These are phyloP conservation scores for Daldinia concentrica DNA, from an alignment of 495 filamentous ascomycete species.

Conservation along the genomic window DNA sequence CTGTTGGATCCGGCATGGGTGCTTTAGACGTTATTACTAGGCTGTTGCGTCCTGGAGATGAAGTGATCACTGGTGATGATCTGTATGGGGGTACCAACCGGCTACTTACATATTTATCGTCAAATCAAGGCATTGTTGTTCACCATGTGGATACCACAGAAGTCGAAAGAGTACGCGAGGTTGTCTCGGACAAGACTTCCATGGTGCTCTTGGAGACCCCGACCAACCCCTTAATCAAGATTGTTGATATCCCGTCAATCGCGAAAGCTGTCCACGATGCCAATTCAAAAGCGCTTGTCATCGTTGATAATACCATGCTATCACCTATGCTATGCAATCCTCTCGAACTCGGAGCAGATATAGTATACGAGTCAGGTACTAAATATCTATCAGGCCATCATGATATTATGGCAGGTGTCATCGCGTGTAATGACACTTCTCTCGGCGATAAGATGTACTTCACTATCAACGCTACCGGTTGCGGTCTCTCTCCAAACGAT, in stretches of 20 bases:
- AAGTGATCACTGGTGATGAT: conserved; percentile 96
- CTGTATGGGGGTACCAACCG: conserved; percentile 96
- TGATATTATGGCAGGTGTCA: conserved; percentile 97
- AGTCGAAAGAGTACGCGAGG: conserved; percentile 70
- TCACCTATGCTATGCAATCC: conserved; percentile 92
- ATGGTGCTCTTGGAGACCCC: conserved; percentile 98
- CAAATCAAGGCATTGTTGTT: conserved; percentile 87
- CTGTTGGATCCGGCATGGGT: conserved; percentile 96
- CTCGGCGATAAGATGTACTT: conserved; percentile 93
- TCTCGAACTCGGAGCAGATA: conserved; percentile 91
- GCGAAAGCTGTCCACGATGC: conserved; percentile 76
- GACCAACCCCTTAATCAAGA: conserved; percentile 97
- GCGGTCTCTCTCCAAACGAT: conserved; percentile 92
- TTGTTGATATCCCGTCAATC: conserved; percentile 87
- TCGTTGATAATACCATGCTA: conserved; percentile 98
- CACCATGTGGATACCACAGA: conserved; percentile 95
- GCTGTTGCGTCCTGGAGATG: conserved; percentile 89
- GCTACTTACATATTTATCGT: conserved; percentile 87
- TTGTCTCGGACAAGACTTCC: conserved; percentile 79
- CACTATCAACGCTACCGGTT: conserved; percentile 94
- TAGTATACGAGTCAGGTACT: conserved; percentile 96
- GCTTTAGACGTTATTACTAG: conserved; percentile 97
- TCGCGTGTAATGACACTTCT: conserved; percentile 82
- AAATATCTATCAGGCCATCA: conserved; percentile 98
- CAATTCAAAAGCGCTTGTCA: conserved; percentile 83